Percentiles rank a stretch among this genome's conserved stretches.
These are phyloP conservation scores for Lactarius sanguifluus DNA, from an alignment of 768 basidiomycete species.

Conservation along the genomic window DNA sequence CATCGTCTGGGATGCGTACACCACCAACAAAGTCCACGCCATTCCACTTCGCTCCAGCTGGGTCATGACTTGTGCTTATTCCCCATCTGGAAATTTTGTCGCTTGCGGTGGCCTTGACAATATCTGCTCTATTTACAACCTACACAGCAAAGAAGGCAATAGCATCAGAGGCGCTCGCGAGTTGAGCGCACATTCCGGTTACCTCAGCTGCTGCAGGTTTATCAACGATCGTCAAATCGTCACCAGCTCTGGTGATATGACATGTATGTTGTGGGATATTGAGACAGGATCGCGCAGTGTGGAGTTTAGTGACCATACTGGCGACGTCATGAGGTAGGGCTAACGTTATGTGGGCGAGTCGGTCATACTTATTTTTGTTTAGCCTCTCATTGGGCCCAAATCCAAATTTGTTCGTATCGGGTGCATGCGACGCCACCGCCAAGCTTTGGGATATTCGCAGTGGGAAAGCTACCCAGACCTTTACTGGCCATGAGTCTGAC, in stretches of 20 bases:
- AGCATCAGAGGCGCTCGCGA: conserved; percentile 89
- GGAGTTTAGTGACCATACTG: conserved; percentile 99
- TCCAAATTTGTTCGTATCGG: conserved; percentile 96
- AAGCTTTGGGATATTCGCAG: conserved; percentile 99
- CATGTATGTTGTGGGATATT: conserved; percentile 99
- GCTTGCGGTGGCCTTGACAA: conserved; percentile 99
- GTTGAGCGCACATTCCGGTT: conserved; percentile 95
- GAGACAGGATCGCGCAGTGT: conserved; percentile 97
- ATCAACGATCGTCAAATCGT: conserved; percentile 99
- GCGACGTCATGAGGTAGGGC: conserved; percentile 96
- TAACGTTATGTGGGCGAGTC: conserved; percentile 8
- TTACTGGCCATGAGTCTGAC: conserved; percentile 97
- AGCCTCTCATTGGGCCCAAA: conserved; percentile 94
- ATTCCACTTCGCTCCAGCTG: conserved; percentile 97
- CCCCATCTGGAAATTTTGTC: conserved; percentile 95
- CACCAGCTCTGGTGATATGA: conserved; percentile 98
- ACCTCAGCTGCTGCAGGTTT: conserved; percentile 97
- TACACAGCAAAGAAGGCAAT: conserved; percentile 76
- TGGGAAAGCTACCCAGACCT: conserved; percentile 97
- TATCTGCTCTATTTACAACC: conserved; percentile 97
- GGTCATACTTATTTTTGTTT: conserved; percentile 27
- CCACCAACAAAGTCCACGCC: conserved; percentile 99
- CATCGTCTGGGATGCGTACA: conserved; percentile 99
- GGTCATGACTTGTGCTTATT: conserved; percentile 99
- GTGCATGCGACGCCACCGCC: conserved; percentile 97